Base-by-base conservation (phyloP, 441 rosid genomes). In the Populus hybrid region DNA sequence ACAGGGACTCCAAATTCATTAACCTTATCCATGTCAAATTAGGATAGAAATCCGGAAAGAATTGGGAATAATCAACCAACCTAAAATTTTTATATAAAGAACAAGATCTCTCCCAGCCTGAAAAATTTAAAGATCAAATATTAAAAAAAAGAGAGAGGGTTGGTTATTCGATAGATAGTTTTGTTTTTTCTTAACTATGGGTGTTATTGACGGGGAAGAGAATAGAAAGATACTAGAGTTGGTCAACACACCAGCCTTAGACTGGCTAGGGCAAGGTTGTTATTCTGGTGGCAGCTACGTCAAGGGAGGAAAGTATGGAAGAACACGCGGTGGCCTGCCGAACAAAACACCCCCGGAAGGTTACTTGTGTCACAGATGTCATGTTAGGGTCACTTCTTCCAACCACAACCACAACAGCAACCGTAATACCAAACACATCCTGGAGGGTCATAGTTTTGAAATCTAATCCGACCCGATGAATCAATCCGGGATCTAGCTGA, bases 351-450 rank as follows among this genome's bases (percentile, higher is more conserved):
- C 97, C 69, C 97, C 96, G 24, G 89, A 85, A 30, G 97, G 96
- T 72, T 94, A 91, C 84, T 80, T 93, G 18, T 94, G 98, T 79
- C 93, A 88, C 79, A 90, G 98, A 40, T 94, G 98, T 79, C 86
- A 82, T 67, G 88, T 89, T 70, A 90, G 42, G 84, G 98, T 23
- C 98, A 94, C 84, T 91, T 88, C 81, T 90, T 94, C 81, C 97
- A 94, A 82, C 92, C n/a, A n/a, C n/a, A n/a, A n/a, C n/a, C n/a
- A n/a, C n/a, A n/a, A n/a, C n/a, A n/a, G n/a, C n/a, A n/a, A n/a
- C n/a, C n/a, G n/a, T n/a, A n/a, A n/a, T n/a, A n/a, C n/a, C n/a
- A n/a, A n/a, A n/a, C n/a, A n/a, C n/a, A n/a, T n/a, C n/a, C n/a
- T n/a, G n/a, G n/a, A n/a, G n/a, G n/a, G n/a, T n/a, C n/a, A 94